phyloP scores from a whole-genome alignment of 352 stramenopile species.

The Phytopythium montanum region DNA sequence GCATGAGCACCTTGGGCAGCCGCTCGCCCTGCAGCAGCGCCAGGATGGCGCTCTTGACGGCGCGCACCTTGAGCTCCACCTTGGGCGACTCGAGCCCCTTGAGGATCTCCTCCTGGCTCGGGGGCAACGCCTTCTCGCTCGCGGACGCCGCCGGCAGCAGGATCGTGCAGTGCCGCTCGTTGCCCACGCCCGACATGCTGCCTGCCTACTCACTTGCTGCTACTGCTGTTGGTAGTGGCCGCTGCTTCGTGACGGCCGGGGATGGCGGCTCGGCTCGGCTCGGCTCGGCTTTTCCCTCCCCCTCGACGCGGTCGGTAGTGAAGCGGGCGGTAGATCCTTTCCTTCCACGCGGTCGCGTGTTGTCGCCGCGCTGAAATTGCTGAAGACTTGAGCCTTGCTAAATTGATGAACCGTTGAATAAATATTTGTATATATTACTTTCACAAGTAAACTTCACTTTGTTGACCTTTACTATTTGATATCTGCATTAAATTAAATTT shows the following conservation, averaged over 20 bases:
- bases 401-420: too few relatives aligned
- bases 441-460: too few relatives aligned
- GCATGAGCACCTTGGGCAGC: constrained; percentile 98
- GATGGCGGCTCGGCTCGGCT: too few relatives aligned
- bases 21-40: constrained; percentile 97
- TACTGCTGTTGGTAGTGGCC: too few relatives aligned
- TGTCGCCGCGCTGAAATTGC: not conserved
- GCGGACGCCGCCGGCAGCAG: constrained; percentile 56
- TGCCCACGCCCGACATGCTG: constrained; percentile 61
- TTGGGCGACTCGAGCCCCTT: constrained; percentile 96
- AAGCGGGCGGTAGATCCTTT: not conserved
- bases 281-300: not conserved
- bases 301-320: not conserved
- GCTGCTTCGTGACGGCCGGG: too few relatives aligned
- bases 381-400: too few relatives aligned
- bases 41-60: constrained; percentile 98
- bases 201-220: not conserved
- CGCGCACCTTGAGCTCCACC: constrained; percentile 95
- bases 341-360: constrained; percentile 18
- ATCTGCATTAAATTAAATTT: too few relatives aligned
- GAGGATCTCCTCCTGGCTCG: constrained; percentile 95
- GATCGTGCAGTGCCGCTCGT: constrained; percentile 87
- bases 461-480: too few relatives aligned
- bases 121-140: constrained; percentile 59
- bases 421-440: too few relatives aligned